A percentile compares a stretch with the other conserved stretches of the same genome.
phyloP scores from a whole-genome alignment of 495 filamentous ascomycete species.

The Neurospora sp. region DNA sequence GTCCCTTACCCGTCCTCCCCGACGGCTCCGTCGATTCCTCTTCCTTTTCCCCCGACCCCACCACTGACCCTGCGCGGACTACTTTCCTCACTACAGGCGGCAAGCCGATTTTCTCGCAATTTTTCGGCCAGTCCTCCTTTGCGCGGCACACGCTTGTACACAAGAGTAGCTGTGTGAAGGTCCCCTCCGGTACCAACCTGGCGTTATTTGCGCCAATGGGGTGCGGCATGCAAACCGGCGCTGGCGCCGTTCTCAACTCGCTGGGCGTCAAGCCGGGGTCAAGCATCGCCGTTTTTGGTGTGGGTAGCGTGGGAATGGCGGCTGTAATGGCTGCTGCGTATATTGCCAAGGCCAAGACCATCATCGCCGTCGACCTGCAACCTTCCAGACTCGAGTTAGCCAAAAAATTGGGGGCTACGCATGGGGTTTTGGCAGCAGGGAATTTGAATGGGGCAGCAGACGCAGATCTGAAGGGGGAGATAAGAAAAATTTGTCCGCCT shows the following conservation, averaged over 20 bases:
- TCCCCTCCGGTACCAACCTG: conserved; percentile 16
- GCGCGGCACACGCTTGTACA: conserved; percentile 28
- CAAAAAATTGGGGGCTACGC: conserved; percentile 44
- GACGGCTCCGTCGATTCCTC: not conserved
- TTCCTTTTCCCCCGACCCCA: not conserved
- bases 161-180: conserved; percentile 20
- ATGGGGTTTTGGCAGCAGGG: conserved; percentile 13
- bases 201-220: conserved; percentile 32
- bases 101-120: conserved; percentile 54
- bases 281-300: conserved; percentile 59
- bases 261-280: conserved; percentile 41
- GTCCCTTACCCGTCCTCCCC: not conserved
- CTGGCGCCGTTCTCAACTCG: conserved; percentile 32
- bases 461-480: conserved; percentile 15
- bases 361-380: conserved; percentile 59
- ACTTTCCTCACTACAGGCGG: not conserved
- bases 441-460: too few relatives aligned
- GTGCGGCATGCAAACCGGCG: conserved; percentile 40
- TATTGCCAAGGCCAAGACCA: conserved; percentile 13
- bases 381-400: conserved; percentile 50
- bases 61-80: too few relatives aligned
- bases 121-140: conserved; percentile 43
- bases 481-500: conserved; percentile 16
- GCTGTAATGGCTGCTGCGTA: conserved; percentile 38
- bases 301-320: conserved; percentile 61